Evolutionary conservation across 192 early-diverging fungal species (phyloP), one percentile per base, ranked within the genome.

Genomic region (Jimgerdemannia lactiflua): DNA sequence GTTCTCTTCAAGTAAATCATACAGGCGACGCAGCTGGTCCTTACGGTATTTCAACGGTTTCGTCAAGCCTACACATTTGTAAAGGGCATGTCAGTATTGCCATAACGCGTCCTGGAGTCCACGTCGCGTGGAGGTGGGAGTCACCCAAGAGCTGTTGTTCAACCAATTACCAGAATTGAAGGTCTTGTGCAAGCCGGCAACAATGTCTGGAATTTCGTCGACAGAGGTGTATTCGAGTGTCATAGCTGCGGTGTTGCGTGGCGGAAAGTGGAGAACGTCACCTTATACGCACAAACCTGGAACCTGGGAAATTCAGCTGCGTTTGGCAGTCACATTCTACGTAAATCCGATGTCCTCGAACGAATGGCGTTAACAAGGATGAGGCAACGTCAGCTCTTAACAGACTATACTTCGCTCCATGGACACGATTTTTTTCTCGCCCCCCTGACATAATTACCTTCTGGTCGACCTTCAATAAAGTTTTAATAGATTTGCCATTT

Each of bases 11-110:
- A 94, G 63, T 54, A 92, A 78, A 39, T 80, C 70, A 64, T 91
- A 89, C 1, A 95, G 74, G 6, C 84, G 85, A 64, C 86, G 76
- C 49, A 95, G 84, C 77, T 93, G 94, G 63, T 89, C 78, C 65
- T 88, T 87, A 59, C 90, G 84, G 66, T 81, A 88, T 6, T 73
- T 67, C 8, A 91, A 59, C 19, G 85, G 77, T 3, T 73, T 75
- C 29, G 89, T 81, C 49, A 86, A 76, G 40, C 77, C 82, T 83
- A 71, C 39, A 40, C 20, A 14, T 78, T 66, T 69, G 64, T 59
- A 14, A 14, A 59, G 49, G 49, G 2, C 49, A 59, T 40, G 29
- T 63, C 7, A 39, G 18, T 11, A n/a, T 44, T 10, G 64, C n/a
- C 6, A 10, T 41, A 42, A 42, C 29, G 29, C 29, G 29, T 29